phyloP scores from a whole-genome alignment of 331 rosid species.

The Malus hybrid region DNA sequence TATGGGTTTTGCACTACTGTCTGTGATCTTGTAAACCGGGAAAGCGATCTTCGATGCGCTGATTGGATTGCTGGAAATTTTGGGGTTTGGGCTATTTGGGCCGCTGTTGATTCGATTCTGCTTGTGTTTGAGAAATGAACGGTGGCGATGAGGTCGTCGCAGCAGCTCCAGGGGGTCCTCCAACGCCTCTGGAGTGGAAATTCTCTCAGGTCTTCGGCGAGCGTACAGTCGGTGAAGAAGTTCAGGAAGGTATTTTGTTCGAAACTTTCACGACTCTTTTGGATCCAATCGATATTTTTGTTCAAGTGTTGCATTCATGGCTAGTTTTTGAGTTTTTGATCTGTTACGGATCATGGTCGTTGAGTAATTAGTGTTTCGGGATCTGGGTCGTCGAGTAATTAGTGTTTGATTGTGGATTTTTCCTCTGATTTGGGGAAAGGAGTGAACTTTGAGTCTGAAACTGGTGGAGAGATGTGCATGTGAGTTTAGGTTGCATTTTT shows the following conservation, averaged over 20 bases:
- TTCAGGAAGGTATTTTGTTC: conserved; percentile 82
- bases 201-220: conserved; percentile 99
- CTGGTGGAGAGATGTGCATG: conserved; percentile 18
- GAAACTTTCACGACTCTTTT: background rate
- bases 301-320: conserved; percentile 47
- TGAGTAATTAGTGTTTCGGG: conserved; percentile 12
- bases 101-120: conserved; percentile 37
- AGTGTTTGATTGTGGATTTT: conserved; percentile 34
- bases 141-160: conserved; percentile 83
- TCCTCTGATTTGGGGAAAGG: conserved; percentile 27
- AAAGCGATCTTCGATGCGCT: conserved; percentile 70
- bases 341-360: conserved; percentile 49
- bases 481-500: conserved; percentile 35
- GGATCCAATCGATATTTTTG: conserved; percentile 61
- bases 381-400: conserved; percentile 34
- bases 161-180: conserved; percentile 82
- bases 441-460: conserved; percentile 28
- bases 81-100: conserved; percentile 23
- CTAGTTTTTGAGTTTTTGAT: conserved; percentile 50
- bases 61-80: conserved; percentile 44
- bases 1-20: conserved; percentile 36
- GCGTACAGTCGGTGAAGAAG: conserved; percentile 97
- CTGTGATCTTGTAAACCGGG: conserved; percentile 66
- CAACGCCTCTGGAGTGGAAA: conserved; percentile 91
- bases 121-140: conserved; percentile 46